Percentiles rank a stretch among this genome's conserved stretches.
Evolutionary conservation across 1,284 basidiomycete genomes (phyloP).

Genomic region (Tilletiaria anomala): DNA sequence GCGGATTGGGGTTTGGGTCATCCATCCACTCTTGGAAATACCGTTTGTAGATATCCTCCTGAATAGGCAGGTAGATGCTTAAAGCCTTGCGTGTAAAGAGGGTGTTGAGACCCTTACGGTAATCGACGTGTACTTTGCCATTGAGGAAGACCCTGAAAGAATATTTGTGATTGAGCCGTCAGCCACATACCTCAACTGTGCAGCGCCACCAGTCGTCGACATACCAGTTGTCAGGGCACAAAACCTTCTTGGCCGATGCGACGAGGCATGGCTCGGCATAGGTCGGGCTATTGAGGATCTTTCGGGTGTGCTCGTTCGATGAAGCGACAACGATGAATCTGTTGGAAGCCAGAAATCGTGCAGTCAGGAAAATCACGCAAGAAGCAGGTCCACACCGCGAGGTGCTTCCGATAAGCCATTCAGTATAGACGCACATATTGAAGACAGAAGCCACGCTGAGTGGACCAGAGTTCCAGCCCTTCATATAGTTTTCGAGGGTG

Average conservation of each 20-base stretch:
- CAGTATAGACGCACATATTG: no score
- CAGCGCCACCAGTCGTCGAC: constrained; percentile 1
- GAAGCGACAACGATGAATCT: constrained; percentile 39
- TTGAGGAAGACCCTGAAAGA: constrained; percentile 75
- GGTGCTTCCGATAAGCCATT: no score
- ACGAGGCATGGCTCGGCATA: constrained; percentile 63
- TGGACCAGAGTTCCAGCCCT: constrained; percentile 37
- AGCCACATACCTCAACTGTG: background rate
- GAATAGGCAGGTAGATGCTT: constrained; percentile 72
- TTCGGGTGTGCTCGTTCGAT: constrained; percentile 34
- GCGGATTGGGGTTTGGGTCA: constrained; percentile 24
- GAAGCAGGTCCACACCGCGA: no score
- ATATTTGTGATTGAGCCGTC: background rate
- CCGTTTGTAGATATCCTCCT: constrained; percentile 69
- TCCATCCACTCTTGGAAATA: constrained; percentile 49
- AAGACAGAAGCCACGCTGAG: constrained; percentile 38
- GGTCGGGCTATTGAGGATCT: constrained; percentile 37
- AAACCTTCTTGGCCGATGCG: constrained; percentile 74
- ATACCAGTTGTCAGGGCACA: constrained; percentile 77
- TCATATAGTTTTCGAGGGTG: constrained; percentile 35
- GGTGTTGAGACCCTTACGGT: constrained; percentile 75
- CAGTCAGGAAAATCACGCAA: no score
- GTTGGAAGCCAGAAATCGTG: no score
- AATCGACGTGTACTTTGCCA: constrained; percentile 85
- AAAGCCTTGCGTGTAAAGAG: constrained; percentile 90